Percentiles rank a stretch among this genome's conserved stretches.
Evolutionary conservation across 2,329 filamentous ascomycete genomes (phyloP).

Genomic region (Aspergillus intermedius): DNA sequence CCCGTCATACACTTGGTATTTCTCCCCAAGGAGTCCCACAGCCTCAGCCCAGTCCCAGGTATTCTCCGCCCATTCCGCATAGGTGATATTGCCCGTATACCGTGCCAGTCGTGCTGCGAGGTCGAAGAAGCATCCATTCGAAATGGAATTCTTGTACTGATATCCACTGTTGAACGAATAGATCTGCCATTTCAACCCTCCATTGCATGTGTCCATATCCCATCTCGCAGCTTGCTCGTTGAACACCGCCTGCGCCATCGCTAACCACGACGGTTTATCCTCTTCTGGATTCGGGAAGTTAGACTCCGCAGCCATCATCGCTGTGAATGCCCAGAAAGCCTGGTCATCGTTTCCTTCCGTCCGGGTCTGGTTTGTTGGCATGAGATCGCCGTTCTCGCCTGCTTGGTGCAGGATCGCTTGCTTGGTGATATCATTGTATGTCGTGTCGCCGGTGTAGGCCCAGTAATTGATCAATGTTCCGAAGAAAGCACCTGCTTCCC

Average conservation of each 20-base stretch:
- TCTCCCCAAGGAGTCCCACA: conserved; percentile 42
- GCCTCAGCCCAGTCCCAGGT: conserved; percentile 51
- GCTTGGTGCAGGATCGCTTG: conserved; percentile 66
- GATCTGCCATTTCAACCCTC: conserved; percentile 50
- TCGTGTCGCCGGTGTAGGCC: conserved; percentile 22
- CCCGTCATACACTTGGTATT: conserved; percentile 48
- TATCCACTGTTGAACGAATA: conserved; percentile 10
- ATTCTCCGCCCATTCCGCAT: conserved; percentile 57
- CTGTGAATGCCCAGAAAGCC: conserved; percentile 73
- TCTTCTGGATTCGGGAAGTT: conserved; percentile 61
- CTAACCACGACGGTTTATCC: conserved; percentile 63
- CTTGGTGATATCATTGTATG: conserved; percentile 35
- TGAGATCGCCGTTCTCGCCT: conserved; percentile 64
- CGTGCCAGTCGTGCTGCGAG: conserved; percentile 9
- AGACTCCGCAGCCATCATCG: conserved; percentile 68
- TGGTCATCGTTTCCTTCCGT: conserved; percentile 46
- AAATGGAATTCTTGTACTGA: conserved; percentile 7
- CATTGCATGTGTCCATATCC: conserved; percentile 58
- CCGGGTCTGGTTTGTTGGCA: conserved; percentile 51
- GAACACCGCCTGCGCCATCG: conserved; percentile 67
- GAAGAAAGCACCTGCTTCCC: conserved; percentile 28
- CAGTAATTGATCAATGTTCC: conserved; percentile 25
- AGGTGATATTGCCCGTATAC: conserved; percentile 10
- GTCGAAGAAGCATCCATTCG: conserved; percentile 12
- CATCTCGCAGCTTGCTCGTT: conserved; percentile 66